A percentile compares a stretch with the other conserved stretches of the same genome.
phyloP scores from a whole-genome alignment of 129 eudicot species.

The Flaveria brownii region DNA sequence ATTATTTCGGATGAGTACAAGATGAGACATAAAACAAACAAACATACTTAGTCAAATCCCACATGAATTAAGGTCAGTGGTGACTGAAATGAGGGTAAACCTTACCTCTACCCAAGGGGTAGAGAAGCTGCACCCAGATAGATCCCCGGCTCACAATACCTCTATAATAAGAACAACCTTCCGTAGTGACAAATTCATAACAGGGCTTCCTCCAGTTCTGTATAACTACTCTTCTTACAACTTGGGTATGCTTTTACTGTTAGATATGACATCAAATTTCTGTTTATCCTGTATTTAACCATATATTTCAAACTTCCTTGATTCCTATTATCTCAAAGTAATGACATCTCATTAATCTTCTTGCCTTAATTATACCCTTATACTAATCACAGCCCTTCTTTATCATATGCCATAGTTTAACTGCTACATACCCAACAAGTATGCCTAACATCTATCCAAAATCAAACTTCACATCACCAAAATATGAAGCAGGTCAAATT shows the following conservation, averaged over 20 bases:
- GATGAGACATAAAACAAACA: neutral
- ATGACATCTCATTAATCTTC: neutral
- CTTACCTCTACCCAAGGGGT: too few relatives aligned
- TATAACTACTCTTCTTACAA: neutral
- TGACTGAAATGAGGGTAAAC: too few relatives aligned
- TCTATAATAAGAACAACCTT: too few relatives aligned
- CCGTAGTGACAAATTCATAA: too few relatives aligned
- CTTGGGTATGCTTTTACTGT: neutral
- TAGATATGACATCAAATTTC: neutral
- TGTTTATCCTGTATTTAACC: neutral
- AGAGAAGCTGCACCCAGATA: too few relatives aligned
- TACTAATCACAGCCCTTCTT: neutral
- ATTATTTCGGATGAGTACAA: neutral
- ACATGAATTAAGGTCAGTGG: neutral
- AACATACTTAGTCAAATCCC: neutral
- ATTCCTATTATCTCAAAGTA: neutral
- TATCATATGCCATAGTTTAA: neutral
- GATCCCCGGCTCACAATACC: too few relatives aligned
- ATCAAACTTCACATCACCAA: too few relatives aligned
- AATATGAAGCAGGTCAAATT: too few relatives aligned
- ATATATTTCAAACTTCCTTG: neutral
- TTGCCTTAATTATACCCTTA: neutral
- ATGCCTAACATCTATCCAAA: neutral
- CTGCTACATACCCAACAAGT: neutral
- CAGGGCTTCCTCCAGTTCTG: conserved; percentile 10